These are phyloP conservation scores for Hansenula lynferdii DNA, from an alignment of 1,139 yeast genomes.

Conservation along the genomic window DNA sequence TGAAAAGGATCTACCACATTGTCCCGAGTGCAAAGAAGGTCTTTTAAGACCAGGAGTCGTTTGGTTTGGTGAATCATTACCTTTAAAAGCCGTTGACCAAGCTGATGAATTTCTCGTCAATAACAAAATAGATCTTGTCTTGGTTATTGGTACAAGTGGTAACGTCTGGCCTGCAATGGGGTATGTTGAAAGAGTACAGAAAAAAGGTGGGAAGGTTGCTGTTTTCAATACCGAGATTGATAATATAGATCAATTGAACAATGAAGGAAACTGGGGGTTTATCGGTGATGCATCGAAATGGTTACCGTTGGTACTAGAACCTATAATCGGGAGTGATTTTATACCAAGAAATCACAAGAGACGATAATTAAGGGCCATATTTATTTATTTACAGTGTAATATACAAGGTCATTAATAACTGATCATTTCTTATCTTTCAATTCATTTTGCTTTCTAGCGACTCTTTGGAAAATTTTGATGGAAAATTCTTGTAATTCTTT, in stretches of 20 bases:
- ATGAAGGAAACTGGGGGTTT: conserved; percentile 61
- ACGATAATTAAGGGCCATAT: conserved; percentile 9
- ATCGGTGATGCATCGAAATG: conserved; percentile 75
- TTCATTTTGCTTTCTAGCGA: conserved; percentile 38
- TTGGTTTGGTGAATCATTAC: conserved; percentile 88
- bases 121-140: conserved; percentile 58
- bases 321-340: conserved; percentile 30
- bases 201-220: conserved; percentile 78
- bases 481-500: conserved; percentile 47
- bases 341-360: conserved; percentile 23
- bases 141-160: conserved; percentile 84
- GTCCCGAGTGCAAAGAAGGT: conserved; percentile 64
- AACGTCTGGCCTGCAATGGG: conserved; percentile 91
- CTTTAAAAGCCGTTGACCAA: conserved; percentile 52
- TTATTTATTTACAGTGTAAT: not conserved
- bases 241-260: conserved; percentile 34
- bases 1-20: conserved; percentile 58
- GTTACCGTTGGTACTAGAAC: conserved; percentile 64
- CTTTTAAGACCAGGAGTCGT: conserved; percentile 83
- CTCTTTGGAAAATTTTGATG: conserved; percentile 46
- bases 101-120: conserved; percentile 70
- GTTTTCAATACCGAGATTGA: conserved; percentile 71
- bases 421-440: conserved; percentile 1
- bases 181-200: conserved; percentile 70
- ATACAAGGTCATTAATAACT: too few relatives aligned